These are phyloP conservation scores for Penicillium sp. DNA, from an alignment of 2,329 filamentous ascomycete genomes.

Conservation along the genomic window DNA sequence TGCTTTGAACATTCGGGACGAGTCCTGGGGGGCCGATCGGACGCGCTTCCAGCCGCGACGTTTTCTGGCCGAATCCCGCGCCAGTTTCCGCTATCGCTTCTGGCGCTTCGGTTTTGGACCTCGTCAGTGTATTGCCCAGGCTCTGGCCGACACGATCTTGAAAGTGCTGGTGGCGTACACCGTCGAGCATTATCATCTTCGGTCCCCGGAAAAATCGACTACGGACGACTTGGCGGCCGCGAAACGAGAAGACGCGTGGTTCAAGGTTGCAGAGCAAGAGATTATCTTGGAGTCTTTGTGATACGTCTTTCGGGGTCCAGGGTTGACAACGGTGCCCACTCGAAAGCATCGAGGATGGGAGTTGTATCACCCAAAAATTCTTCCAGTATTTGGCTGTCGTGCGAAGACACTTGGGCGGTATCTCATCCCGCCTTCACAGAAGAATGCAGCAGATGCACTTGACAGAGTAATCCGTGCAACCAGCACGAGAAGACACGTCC, in stretches of 20 bases:
- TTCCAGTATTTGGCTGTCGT: background rate
- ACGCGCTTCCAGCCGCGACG: constrained; percentile 30
- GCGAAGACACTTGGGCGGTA: background rate
- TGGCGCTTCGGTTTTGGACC: constrained; percentile 7
- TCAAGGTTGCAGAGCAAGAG: background rate
- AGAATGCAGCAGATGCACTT: background rate
- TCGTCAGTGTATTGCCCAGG: constrained; percentile 4
- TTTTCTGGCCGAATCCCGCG: constrained; percentile 8
- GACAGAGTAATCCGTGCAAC: background rate
- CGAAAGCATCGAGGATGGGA: background rate
- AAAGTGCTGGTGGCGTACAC: background rate
- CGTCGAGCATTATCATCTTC: background rate
- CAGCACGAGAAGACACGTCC: background rate
- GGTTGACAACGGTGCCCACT: background rate
- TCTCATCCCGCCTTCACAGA: background rate
- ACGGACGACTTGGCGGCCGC: background rate
- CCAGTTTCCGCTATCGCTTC: constrained; percentile 4
- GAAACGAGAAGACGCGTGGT: background rate
- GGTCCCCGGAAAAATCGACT: background rate
- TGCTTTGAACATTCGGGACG: constrained; percentile 38
- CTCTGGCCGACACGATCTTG: constrained; percentile 3
- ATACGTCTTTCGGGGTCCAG: background rate
- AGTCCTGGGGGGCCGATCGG: constrained; percentile 37
- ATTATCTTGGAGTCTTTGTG: background rate
- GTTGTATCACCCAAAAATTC: background rate